A percentile compares a stretch with the other conserved stretches of the same genome.
These are phyloP conservation scores for Zygnema circumcarinatum DNA, from an alignment of 139 green algal genomes.

Conservation along the genomic window DNA sequence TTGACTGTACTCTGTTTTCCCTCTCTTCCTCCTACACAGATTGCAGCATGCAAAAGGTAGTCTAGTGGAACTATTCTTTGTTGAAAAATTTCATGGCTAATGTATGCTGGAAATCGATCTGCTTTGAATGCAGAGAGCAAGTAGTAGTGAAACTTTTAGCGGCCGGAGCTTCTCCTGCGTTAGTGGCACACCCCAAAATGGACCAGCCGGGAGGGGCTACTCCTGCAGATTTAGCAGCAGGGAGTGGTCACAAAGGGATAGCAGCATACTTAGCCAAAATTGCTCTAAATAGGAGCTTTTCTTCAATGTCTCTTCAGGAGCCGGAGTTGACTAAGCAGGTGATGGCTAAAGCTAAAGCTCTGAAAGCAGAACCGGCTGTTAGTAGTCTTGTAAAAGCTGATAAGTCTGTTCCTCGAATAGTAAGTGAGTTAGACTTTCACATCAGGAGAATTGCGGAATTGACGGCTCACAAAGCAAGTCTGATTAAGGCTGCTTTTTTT, in stretches of 20 bases:
- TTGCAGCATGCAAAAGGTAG: too few relatives aligned
- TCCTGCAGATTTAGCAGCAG: constrained; percentile 32
- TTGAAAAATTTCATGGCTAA: too few relatives aligned
- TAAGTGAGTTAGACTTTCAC: background rate
- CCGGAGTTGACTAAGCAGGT: too few relatives aligned
- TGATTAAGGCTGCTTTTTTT: too few relatives aligned
- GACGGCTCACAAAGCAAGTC: too few relatives aligned
- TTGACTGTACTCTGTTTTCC: too few relatives aligned
- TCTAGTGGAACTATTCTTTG: background rate
- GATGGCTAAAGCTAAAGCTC: too few relatives aligned
- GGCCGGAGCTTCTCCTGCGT: background rate
- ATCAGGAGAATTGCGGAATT: background rate
- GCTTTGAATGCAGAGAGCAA: constrained; percentile 35
- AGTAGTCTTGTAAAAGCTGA: too few relatives aligned
- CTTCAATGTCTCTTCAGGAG: constrained; percentile 29
- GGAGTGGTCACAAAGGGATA: constrained; percentile 37
- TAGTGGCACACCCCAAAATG: background rate
- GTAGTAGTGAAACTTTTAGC: constrained; percentile 16
- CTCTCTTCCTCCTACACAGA: too few relatives aligned
- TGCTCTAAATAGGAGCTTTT: constrained; percentile 26
- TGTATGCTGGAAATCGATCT: background rate
- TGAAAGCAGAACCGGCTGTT: too few relatives aligned
- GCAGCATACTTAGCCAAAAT: constrained; percentile 47
- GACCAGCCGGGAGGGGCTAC: background rate
- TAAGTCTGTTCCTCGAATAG: background rate